phyloP scores from a whole-genome alignment of 106 monocot species.

The Dioscorea dumetorum region DNA sequence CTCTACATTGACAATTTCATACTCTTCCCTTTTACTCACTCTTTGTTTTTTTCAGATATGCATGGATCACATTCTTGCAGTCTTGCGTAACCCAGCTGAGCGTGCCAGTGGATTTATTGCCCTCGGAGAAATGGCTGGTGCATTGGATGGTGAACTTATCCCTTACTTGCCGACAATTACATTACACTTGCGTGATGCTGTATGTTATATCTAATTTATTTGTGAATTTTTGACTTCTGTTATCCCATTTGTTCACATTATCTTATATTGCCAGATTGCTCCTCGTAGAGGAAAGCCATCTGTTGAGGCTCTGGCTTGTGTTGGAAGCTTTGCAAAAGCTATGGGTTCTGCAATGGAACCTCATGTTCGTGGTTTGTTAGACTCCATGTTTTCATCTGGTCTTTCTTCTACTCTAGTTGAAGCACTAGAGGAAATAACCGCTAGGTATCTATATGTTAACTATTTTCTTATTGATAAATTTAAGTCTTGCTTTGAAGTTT shows the following conservation, averaged over 20 bases:
- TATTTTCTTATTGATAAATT: neutral
- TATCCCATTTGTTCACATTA: neutral
- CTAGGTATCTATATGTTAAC: constrained; percentile 37
- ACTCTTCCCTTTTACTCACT: neutral
- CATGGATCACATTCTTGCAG: constrained; percentile 95
- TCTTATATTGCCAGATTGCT: constrained; percentile 59
- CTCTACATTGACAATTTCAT: neutral
- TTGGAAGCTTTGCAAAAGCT: constrained; percentile 89
- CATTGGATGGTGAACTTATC: constrained; percentile 83
- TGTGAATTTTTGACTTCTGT: neutral
- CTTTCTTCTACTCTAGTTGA: constrained; percentile 67
- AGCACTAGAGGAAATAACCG: constrained; percentile 73
- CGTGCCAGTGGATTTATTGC: constrained; percentile 94
- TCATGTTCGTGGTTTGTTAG: constrained; percentile 71
- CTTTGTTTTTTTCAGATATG: constrained; percentile 47
- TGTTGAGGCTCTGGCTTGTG: constrained; percentile 84
- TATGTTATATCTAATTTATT: constrained; percentile 29
- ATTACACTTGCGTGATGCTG: constrained; percentile 78
- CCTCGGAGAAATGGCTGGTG: constrained; percentile 97
- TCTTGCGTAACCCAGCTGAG: constrained; percentile 82
- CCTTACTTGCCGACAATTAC: constrained; percentile 83
- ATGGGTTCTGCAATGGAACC: constrained; percentile 90
- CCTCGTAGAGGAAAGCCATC: constrained; percentile 93
- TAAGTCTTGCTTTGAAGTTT: neutral
- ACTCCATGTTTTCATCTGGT: constrained; percentile 82